Base-by-base conservation (phyloP, 139 green algal genomes). In the Edaphochlamys debaryana region DNA sequence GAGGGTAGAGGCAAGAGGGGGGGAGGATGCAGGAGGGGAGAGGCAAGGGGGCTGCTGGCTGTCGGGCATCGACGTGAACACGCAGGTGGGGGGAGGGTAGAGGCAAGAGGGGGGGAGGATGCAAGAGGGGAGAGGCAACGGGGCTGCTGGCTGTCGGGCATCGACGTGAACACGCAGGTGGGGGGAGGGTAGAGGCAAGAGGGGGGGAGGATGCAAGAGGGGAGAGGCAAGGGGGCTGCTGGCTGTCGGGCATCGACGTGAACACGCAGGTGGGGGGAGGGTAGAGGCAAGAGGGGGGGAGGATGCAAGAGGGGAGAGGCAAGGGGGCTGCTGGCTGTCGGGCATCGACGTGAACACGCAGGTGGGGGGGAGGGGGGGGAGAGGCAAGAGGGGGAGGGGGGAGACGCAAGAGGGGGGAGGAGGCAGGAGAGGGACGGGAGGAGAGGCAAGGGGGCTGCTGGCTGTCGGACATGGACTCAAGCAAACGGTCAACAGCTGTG, bases 111-210 rank as follows among this genome's bases (percentile, higher is more conserved):
- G 15, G 20, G 70, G 6, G 32, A 37, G 50, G 45, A 13, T 9
- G 13, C 11, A 13, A 13, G 45, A 54, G 45, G 45, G 45, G 45
- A 54, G 45, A 13, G 45, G 45, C 11, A 34, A n/a, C n/a, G n/a
- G n/a, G 97, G 97, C 58, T 99, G 97, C 91, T 99, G 97, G 97
- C 93, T 99, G 80, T 99, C 96, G 4, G 97, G 94, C 69, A 97
- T 97, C 36, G 93, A 97, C 88, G 91, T 92, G 58, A 89, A 85
- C 64, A 97, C 94, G 15, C 93, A 96, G 86, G 87, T 91, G 87
- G 5, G 77, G 6, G 19, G 3, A 9, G 11, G n/a, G 54, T 48
- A 5, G 41, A 32, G n/a, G 45, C 13, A 8, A 41, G 30, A 45
- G 45, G 45, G 15, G 20, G 70, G 6, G 32, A 37, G 50, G 45